These are phyloP conservation scores for Cystoisospora suis DNA, from an alignment of 169 alveolate species.

Conservation along the genomic window DNA sequence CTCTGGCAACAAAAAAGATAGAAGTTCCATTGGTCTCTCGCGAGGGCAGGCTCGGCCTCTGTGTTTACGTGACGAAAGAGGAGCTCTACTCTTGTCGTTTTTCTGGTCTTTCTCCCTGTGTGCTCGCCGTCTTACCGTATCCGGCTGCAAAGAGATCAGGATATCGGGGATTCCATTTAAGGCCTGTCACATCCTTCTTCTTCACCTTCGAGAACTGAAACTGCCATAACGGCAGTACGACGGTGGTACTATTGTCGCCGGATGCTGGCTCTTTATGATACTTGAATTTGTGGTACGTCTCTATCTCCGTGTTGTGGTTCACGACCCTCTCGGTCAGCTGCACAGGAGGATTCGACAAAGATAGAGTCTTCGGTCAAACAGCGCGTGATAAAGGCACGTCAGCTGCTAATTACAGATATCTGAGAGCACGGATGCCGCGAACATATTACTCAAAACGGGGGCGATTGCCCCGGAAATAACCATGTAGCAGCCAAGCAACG, in stretches of 20 bases:
- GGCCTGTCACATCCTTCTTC: slow-evolving; percentile 79
- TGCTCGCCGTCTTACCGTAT: slow-evolving; percentile 73
- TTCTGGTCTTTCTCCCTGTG: not conserved
- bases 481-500: too few species aligned
- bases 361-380: too few species aligned
- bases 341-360: too few species aligned
- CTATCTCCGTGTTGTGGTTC: slow-evolving; percentile 84
- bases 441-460: too few species aligned
- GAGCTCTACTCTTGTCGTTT: not conserved
- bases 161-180: slow-evolving; percentile 93
- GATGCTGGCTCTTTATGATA: slow-evolving; percentile 73
- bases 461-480: too few species aligned
- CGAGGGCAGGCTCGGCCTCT: too few species aligned
- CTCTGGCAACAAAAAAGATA: not conserved
- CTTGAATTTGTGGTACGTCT: slow-evolving; percentile 82
- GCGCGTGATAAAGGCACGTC: too few species aligned
- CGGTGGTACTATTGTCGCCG: slow-evolving; percentile 65
- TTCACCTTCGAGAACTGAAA: slow-evolving; percentile 63
- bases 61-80: not conserved
- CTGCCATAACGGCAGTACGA: slow-evolving; percentile 66
- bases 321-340: slow-evolving; percentile 92
- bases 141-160: slow-evolving; percentile 94
- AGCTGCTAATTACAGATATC: too few species aligned
- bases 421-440: too few species aligned
- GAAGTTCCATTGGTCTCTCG: not conserved